These are phyloP conservation scores for Trichoderma sp. DNA, from an alignment of 2,329 filamentous ascomycete genomes.

Conservation along the genomic window DNA sequence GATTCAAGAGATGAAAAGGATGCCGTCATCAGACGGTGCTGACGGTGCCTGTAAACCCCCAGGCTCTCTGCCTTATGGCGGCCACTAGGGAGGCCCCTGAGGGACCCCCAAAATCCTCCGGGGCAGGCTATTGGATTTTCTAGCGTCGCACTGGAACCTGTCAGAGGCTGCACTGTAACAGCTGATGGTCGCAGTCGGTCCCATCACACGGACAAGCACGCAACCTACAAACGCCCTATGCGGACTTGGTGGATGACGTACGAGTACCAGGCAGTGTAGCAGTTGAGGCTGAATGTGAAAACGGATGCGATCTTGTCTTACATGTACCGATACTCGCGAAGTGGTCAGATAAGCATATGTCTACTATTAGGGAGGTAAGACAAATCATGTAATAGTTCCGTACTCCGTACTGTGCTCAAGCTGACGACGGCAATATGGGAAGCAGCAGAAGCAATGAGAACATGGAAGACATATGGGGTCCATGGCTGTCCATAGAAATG, in stretches of 20 bases:
- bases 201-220: conserved; percentile 1
- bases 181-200: background rate
- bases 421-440: background rate
- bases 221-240: background rate
- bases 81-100: conserved; percentile 8
- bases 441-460: background rate
- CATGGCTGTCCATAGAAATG: background rate
- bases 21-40: conserved; percentile 12
- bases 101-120: background rate
- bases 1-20: background rate
- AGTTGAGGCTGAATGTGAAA: background rate
- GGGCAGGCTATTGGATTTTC: background rate
- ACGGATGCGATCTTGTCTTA: background rate
- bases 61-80: conserved; percentile 8
- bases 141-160: conserved; percentile 7
- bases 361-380: background rate
- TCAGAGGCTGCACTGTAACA: background rate
- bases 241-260: background rate
- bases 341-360: background rate
- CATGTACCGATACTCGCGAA: background rate
- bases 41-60: background rate
- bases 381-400: background rate
- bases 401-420: background rate
- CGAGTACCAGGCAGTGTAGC: background rate
- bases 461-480: background rate